Evolutionary conservation across 1,284 basidiomycete genomes (phyloP).

Genomic region (Cryptococcus hybrid): DNA sequence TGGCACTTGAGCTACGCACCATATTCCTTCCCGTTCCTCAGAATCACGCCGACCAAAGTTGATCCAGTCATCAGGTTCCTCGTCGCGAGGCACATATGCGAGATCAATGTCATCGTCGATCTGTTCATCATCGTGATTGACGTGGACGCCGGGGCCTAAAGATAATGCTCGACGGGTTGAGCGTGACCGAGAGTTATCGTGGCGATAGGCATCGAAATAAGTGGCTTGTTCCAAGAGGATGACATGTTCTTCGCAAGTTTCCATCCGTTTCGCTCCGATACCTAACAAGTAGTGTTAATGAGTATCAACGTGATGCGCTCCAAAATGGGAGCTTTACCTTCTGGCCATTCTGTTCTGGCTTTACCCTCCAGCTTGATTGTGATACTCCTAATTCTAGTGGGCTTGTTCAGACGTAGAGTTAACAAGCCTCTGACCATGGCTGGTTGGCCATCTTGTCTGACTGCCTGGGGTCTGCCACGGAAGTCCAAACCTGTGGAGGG

Average conservation of each 20-base stretch:
- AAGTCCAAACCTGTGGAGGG: conserved; percentile 48
- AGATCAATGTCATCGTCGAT: conserved; percentile 51
- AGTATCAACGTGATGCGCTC: background rate
- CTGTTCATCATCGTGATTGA: conserved; percentile 46
- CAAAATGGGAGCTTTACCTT: conserved; percentile 60
- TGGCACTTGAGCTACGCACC: conserved; percentile 32
- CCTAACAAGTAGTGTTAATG: conserved; percentile 49
- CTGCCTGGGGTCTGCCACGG: conserved; percentile 53
- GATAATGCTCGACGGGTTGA: conserved; percentile 63
- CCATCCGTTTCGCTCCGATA: conserved; percentile 72
- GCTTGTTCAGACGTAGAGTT: conserved; percentile 73
- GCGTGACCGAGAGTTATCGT: conserved; percentile 23
- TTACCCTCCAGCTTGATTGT: conserved; percentile 74
- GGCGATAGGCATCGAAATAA: conserved; percentile 63
- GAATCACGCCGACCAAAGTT: conserved; percentile 5
- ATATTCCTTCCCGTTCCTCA: conserved; percentile 1
- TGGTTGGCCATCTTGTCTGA: conserved; percentile 59
- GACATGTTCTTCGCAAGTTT: conserved; percentile 75
- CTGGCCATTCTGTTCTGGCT: conserved; percentile 69
- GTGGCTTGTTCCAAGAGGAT: conserved; percentile 70
- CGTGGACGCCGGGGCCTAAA: conserved; percentile 67
- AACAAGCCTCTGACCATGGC: conserved; percentile 86
- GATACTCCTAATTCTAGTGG: conserved; percentile 84
- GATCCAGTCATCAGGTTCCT: conserved; percentile 15
- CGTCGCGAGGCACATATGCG: conserved; percentile 7